Evolutionary conservation across 1,139 yeast genomes (phyloP), one percentile per base, ranked within the genome.

Genomic region (Hemisphaericaspora xylanilytica): DNA sequence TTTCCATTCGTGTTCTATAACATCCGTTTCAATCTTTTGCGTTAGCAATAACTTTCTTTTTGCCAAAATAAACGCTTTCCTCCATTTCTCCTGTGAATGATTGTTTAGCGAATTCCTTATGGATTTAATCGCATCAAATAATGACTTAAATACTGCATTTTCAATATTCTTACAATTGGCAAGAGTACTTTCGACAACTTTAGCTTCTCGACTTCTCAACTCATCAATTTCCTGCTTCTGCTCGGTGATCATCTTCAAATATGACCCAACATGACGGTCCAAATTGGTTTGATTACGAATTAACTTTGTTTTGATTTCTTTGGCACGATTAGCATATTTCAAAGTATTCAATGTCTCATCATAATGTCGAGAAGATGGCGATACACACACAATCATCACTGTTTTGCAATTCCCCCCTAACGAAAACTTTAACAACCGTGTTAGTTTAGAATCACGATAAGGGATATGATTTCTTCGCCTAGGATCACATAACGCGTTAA

Each of bases 371-470:
- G 86, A 77, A 46, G 89, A 84, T 0, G 97, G 97, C 3, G 95
- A 84, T 3, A 90, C 78, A 61, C 97, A 90, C 1, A 89, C 97
- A 50, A 90, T 87, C 97, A 90, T 90, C 4, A 88, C 92, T 0
- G 97, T 90, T 58, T 86, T 85, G 62, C 97, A 89, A 56, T 88
- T 87, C 0, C 97, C 97, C 4, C 96, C 96, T n/a, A 90, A 67
- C 0, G 96, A 88, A 56, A 86, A 88, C 55, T 89, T 88, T 40
- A 90, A 72, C 37, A 90, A 65, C 48, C 97, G 65, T 0, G 97
- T 90, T 38, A 90, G 69, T 52, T 89, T 89, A 5, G 96, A 87
- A 58, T 90, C 95, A 49, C 97, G 65, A 59, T 86, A 90, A 0
- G 97, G 97, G 10, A 92, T 78, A 62, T 90, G 97, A 44, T 79